Conservation (phyloP, 2,329 filamentous ascomycete species). For the Scleromitrula shiraiana region DNA sequence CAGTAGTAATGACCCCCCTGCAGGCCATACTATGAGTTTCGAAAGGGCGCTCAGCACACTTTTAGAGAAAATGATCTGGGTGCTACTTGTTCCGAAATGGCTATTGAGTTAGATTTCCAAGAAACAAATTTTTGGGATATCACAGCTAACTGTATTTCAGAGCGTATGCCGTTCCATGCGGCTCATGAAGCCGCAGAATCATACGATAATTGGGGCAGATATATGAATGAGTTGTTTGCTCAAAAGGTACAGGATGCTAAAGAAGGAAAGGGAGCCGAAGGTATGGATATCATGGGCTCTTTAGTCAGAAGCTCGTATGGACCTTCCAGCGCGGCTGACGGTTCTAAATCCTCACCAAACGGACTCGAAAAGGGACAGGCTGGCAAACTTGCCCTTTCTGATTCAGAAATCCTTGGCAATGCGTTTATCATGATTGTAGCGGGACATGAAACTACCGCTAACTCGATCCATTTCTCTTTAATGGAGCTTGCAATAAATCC, state of each 20-base stretch:
- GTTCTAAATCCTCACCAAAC: conserved; percentile 35
- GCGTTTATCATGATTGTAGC: conserved; percentile 62
- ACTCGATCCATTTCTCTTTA: conserved; percentile 63
- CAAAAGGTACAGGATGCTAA: conserved; percentile 41
- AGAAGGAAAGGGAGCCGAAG: conserved; percentile 31
- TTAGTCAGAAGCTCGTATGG: conserved; percentile 38
- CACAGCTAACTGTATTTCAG: conserved; percentile 18
- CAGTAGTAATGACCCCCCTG: conserved; percentile 24
- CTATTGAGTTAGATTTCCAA: conserved; percentile 34
- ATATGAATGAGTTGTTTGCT: conserved; percentile 52
- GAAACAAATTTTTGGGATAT: not conserved
- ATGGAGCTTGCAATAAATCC: conserved; percentile 60
- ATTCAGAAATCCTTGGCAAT: conserved; percentile 64
- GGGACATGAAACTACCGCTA: conserved; percentile 75
- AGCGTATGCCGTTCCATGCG: conserved; percentile 36
- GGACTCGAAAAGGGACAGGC: conserved; percentile 41
- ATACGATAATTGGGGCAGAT: conserved; percentile 48
- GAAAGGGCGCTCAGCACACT: conserved; percentile 45
- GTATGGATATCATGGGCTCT: conserved; percentile 49
- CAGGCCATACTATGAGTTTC: conserved; percentile 46
- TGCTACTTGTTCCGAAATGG: conserved; percentile 44
- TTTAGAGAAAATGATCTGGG: conserved; percentile 44
- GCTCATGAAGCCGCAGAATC: conserved; percentile 39
- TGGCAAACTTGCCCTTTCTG: conserved; percentile 45
- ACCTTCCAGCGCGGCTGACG: conserved; percentile 1